These are phyloP conservation scores for Phaeoacremonium minimum DNA, from an alignment of 2,329 filamentous ascomycete genomes.

Conservation along the genomic window DNA sequence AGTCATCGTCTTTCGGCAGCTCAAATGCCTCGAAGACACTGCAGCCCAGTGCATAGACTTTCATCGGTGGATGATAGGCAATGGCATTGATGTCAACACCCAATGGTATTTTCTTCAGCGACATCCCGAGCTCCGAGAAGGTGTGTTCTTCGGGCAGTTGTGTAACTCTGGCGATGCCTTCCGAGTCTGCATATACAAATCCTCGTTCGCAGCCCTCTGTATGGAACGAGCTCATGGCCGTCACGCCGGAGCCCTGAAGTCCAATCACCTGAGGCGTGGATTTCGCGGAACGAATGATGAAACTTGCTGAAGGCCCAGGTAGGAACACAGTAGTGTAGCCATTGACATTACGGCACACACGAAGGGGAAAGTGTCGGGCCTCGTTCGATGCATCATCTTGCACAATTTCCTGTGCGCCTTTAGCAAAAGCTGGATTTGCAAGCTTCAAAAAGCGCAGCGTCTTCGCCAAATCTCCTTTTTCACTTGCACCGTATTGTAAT, in stretches of 20 bases:
- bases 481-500: conserved; percentile 45
- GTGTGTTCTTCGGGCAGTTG: conserved; percentile 64
- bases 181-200: conserved; percentile 74
- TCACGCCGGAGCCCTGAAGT: conserved; percentile 64
- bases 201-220: conserved; percentile 73
- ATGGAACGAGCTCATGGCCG: conserved; percentile 71
- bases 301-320: conserved; percentile 72
- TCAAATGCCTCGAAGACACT: conserved; percentile 68
- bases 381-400: conserved; percentile 46
- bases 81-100: conserved; percentile 68
- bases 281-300: conserved; percentile 78
- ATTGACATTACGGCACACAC: conserved; percentile 59
- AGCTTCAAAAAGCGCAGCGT: conserved; percentile 74
- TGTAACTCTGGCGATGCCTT: conserved; percentile 70
- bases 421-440: conserved; percentile 63
- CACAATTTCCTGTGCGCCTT: conserved; percentile 40
- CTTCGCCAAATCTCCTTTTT: conserved; percentile 40
- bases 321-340: conserved; percentile 82
- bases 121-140: conserved; percentile 72
- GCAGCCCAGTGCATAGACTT: conserved; percentile 73
- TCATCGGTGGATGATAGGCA: conserved; percentile 70
- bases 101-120: conserved; percentile 67
- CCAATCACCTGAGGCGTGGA: conserved; percentile 72
- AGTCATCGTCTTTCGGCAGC: conserved; percentile 80
- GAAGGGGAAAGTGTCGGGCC: conserved; percentile 47